A percentile compares a stretch with the other conserved stretches of the same genome.
Conservation (phyloP, 2,329 filamentous ascomycete genomes). For the Domatiomyces catenatus region DNA sequence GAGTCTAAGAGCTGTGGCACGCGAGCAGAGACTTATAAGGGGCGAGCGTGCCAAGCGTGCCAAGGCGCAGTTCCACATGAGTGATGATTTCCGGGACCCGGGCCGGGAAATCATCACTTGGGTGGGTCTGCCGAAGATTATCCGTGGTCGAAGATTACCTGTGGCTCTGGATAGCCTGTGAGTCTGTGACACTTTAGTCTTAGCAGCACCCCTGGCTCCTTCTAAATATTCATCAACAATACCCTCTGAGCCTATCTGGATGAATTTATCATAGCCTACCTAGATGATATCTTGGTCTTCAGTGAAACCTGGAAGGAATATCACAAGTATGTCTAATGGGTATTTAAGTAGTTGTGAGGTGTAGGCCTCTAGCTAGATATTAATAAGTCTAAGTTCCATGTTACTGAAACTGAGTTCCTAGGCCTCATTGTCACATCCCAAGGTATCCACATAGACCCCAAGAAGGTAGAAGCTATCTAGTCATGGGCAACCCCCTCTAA, state of each 20-base stretch:
- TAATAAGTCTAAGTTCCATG: slow-evolving; percentile 22
- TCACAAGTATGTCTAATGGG: slow-evolving; percentile 7
- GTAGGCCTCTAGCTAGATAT: slow-evolving; percentile 13
- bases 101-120: too few species aligned
- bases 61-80: too few species aligned
- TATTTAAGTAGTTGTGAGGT: slow-evolving; percentile 7
- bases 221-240: slow-evolving; percentile 6
- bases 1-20: too few species aligned
- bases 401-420: slow-evolving; percentile 19
- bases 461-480: slow-evolving; percentile 17
- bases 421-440: slow-evolving; percentile 18
- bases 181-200: too few species aligned
- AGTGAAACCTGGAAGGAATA: slow-evolving; percentile 16
- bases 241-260: slow-evolving; percentile 3
- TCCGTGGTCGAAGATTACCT: too few species aligned
- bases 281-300: slow-evolving; percentile 19
- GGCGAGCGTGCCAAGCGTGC: too few species aligned
- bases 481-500: slow-evolving; percentile 14
- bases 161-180: too few species aligned
- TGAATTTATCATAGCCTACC: slow-evolving; percentile 9
- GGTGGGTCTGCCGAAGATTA: too few species aligned
- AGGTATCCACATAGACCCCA: slow-evolving; percentile 18
- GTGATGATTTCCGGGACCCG: too few species aligned
- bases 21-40: too few species aligned
- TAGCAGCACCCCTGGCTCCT: slow-evolving; percentile 6